Evolutionary conservation across 305 asterid genomes (phyloP).

Genomic region (Fraxinus velutina): DNA sequence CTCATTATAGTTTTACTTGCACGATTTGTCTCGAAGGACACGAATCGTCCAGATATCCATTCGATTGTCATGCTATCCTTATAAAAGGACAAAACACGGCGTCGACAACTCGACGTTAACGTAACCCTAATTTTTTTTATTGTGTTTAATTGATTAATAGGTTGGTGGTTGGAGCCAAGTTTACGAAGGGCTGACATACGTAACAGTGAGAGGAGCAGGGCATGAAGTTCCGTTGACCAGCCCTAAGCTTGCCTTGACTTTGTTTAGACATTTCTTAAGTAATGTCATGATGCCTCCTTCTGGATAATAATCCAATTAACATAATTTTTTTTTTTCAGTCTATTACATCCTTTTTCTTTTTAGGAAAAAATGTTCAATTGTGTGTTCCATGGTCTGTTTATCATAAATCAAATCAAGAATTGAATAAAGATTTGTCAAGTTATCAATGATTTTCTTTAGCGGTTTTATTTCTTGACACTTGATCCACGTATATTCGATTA

Average conservation of each 20-base stretch:
- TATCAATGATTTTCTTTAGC: neutral
- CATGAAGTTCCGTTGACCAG: conserved; percentile 55
- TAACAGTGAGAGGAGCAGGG: conserved; percentile 62
- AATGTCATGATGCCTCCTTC: conserved; percentile 35
- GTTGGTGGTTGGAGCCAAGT: conserved; percentile 61
- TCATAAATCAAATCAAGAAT: neutral
- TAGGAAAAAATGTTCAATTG: neutral
- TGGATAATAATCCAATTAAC: neutral
- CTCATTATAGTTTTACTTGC: neutral
- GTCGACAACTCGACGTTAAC: neutral
- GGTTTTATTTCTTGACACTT: neutral
- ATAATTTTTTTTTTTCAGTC: neutral
- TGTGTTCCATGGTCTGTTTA: neutral
- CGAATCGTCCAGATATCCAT: neutral
- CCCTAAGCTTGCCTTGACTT: conserved; percentile 46
- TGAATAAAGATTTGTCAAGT: neutral
- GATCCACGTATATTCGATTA: neutral
- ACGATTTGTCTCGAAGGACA: neutral
- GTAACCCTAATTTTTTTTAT: neutral
- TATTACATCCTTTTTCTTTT: neutral
- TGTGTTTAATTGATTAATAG: conserved; percentile 18
- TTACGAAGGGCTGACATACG: conserved; percentile 47
- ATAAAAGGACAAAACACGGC: neutral
- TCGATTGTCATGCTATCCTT: neutral
- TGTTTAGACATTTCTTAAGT: conserved; percentile 47